These are phyloP conservation scores for Xylariomycetidae sp. DNA, from an alignment of 2,329 filamentous ascomycete species.

Conservation along the genomic window DNA sequence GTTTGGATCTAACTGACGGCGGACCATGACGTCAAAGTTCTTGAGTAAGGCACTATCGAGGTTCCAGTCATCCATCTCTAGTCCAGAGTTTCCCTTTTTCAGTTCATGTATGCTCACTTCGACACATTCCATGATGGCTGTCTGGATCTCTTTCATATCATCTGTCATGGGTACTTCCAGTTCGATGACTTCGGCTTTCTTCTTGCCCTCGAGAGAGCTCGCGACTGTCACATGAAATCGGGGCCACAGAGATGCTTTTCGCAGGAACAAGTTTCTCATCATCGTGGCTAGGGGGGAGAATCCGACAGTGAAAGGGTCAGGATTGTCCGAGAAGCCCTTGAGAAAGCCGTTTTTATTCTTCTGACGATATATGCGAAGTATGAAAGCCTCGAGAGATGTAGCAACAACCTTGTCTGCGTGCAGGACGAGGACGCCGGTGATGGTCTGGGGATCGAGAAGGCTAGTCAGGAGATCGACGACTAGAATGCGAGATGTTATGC, in stretches of 20 bases:
- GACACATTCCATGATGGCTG: conserved; percentile 91
- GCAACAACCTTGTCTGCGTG: conserved; percentile 85
- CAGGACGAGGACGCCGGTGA: conserved; percentile 82
- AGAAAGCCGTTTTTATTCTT: conserved; percentile 92
- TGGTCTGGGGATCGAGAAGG: conserved; percentile 73
- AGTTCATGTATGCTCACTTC: conserved; percentile 92
- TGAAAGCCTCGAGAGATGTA: conserved; percentile 91
- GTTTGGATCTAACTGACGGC: conserved; percentile 87
- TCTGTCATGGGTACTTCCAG: conserved; percentile 95
- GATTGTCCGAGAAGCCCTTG: conserved; percentile 92
- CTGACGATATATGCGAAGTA: conserved; percentile 87
- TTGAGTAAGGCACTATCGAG: conserved; percentile 87
- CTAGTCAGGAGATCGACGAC: conserved; percentile 89
- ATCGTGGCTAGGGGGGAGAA: conserved; percentile 85
- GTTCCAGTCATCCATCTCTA: conserved; percentile 97
- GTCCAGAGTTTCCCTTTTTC: conserved; percentile 80
- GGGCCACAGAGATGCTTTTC: conserved; percentile 86
- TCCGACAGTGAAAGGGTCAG: conserved; percentile 82
- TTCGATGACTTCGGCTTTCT: conserved; percentile 95
- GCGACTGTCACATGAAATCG: conserved; percentile 90
- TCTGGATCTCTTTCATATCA: conserved; percentile 88
- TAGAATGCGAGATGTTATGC: conserved; percentile 90
- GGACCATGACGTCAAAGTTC: conserved; percentile 85
- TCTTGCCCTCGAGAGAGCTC: conserved; percentile 81
- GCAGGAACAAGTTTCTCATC: conserved; percentile 87